These are phyloP conservation scores for Lolium perenne DNA, from an alignment of 176 grass and related monocot genomes.

Conservation along the genomic window DNA sequence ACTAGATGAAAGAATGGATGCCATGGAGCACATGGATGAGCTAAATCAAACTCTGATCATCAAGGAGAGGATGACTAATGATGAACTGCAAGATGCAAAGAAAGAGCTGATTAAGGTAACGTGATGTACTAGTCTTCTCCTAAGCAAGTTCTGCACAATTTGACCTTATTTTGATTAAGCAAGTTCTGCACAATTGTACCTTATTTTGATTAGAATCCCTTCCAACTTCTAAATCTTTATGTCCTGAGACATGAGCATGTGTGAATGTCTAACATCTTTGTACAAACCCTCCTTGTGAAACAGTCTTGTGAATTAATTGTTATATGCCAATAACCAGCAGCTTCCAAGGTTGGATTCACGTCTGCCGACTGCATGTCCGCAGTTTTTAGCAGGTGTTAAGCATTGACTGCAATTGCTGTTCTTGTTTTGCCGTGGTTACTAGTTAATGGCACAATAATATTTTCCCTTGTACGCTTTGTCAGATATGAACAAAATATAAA, in stretches of 20 bases:
- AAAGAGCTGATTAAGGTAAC: slow-evolving; percentile 55
- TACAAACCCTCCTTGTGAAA: slow-evolving; percentile 31
- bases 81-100: slow-evolving; percentile 55
- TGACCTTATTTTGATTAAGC: background rate
- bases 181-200: background rate
- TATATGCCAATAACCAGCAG: slow-evolving; percentile 33
- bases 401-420: background rate
- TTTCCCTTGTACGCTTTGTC: background rate
- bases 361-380: background rate
- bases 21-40: slow-evolving; percentile 49
- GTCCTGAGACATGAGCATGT: background rate
- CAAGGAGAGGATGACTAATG: slow-evolving; percentile 53
- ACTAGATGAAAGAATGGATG: slow-evolving; percentile 45
- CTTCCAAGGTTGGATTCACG: background rate
- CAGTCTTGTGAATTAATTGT: slow-evolving; percentile 30
- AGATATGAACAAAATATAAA: background rate
- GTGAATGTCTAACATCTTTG: slow-evolving; percentile 1
- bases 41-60: slow-evolving; percentile 56
- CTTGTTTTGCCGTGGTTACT: background rate
- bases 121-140: background rate
- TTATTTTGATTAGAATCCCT: background rate
- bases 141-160: slow-evolving; percentile 1
- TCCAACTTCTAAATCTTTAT: background rate
- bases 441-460: background rate
- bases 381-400: background rate